Conservation (phyloP, 1,284 basidiomycete species). For the Mycocalia duriaeana region DNA sequence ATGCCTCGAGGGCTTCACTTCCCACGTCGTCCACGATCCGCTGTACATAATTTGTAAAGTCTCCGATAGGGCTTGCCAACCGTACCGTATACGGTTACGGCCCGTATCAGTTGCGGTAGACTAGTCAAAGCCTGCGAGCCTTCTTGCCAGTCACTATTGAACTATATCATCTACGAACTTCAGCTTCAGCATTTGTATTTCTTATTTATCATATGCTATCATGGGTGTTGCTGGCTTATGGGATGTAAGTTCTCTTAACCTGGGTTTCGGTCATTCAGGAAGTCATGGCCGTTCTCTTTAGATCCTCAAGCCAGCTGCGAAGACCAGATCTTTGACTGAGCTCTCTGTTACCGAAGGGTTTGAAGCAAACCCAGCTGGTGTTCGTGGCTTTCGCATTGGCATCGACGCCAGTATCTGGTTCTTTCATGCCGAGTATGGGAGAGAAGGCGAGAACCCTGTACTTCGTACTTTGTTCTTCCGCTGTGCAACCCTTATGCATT, state of each 20-base stretch:
- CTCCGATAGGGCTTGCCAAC: no score
- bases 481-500: constrained; percentile 64
- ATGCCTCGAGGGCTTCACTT: no score
- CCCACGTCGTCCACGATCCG: no score
- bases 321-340: constrained; percentile 61
- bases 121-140: no score
- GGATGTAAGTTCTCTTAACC: constrained; percentile 28
- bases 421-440: constrained; percentile 69
- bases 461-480: constrained; percentile 68
- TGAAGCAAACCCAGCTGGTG: constrained; percentile 48
- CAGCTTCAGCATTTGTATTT: no score
- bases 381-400: constrained; percentile 66
- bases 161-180: no score
- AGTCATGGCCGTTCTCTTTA: constrained; percentile 20
- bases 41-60: no score
- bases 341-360: constrained; percentile 70
- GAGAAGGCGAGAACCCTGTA: constrained; percentile 75
- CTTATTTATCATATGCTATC: no score
- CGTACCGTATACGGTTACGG: no score
- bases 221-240: constrained; percentile 43
- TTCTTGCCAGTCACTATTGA: no score
- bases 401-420: constrained; percentile 84
- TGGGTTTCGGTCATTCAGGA: not conserved
- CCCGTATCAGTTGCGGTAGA: no score
- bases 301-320: constrained; percentile 61